These are phyloP conservation scores for Phylloporus gajari DNA, from an alignment of 1,284 basidiomycete species.

Conservation along the genomic window DNA sequence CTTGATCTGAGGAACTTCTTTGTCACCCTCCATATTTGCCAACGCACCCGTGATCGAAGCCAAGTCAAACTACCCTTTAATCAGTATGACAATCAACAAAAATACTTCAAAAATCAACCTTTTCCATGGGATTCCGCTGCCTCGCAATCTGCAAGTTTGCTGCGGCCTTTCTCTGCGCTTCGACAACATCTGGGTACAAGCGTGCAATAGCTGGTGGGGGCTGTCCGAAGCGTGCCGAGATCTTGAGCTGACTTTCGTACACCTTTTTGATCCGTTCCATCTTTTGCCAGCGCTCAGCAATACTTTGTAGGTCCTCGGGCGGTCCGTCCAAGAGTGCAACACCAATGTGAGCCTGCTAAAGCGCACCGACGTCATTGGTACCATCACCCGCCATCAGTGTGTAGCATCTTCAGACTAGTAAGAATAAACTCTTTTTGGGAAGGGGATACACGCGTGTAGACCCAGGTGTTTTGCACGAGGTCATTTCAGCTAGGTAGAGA, in stretches of 20 bases:
- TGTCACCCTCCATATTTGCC: constrained; percentile 91
- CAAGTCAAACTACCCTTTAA: constrained; percentile 79
- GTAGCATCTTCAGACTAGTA: constrained; percentile 82
- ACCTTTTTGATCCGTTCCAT: constrained; percentile 93
- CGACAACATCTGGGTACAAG: constrained; percentile 88
- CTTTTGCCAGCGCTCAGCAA: constrained; percentile 90
- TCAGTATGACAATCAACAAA: constrained; percentile 9
- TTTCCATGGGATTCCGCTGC: constrained; percentile 89
- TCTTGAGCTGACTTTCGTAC: constrained; percentile 92
- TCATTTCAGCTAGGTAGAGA: constrained; percentile 70
- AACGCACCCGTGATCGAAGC: constrained; percentile 88
- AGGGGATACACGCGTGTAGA: constrained; percentile 97
- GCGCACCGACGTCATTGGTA: constrained; percentile 95
- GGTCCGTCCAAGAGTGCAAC: constrained; percentile 93
- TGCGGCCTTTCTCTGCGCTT: constrained; percentile 84
- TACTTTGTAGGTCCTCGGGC: constrained; percentile 89
- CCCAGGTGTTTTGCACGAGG: constrained; percentile 93
- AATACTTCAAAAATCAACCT: constrained; percentile 59
- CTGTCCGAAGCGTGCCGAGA: constrained; percentile 89
- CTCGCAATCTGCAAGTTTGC: constrained; percentile 71
- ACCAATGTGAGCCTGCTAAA: constrained; percentile 96
- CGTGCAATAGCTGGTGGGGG: constrained; percentile 86
- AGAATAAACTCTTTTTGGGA: constrained; percentile 94
- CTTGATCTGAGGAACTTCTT: constrained; percentile 95
- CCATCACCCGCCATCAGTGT: constrained; percentile 98